Percentiles rank a stretch among this genome's conserved stretches.
phyloP scores from a whole-genome alignment of 768 basidiomycete species.

The Pleurotus ostreatus region DNA sequence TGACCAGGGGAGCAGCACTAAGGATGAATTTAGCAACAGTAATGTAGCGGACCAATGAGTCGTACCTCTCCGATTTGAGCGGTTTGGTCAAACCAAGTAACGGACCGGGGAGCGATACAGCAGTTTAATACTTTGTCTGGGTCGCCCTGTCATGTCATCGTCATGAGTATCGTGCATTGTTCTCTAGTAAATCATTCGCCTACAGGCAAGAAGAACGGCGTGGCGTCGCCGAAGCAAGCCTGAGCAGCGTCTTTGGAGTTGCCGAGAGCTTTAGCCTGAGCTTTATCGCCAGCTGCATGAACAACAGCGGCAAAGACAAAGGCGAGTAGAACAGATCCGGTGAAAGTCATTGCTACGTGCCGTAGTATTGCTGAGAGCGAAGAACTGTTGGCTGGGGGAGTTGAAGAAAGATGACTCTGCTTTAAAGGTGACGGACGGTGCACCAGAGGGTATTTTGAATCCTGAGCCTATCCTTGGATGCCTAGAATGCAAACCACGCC shows the following conservation, averaged over 20 bases:
- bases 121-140: background rate
- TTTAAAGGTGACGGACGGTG: too few relatives aligned
- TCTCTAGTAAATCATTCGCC: too few relatives aligned
- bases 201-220: conserved; percentile 1
- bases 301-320: conserved; percentile 1
- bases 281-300: background rate
- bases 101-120: background rate
- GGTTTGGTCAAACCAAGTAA: conserved; percentile 2
- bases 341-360: conserved; percentile 1
- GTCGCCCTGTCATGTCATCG: background rate
- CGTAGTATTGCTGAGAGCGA: background rate
- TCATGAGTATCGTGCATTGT: background rate
- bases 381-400: background rate
- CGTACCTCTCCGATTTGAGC: background rate
- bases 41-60: background rate
- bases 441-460: too few relatives aligned
- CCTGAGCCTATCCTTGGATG: too few relatives aligned
- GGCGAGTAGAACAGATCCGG: background rate
- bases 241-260: background rate
- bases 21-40: background rate
- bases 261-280: background rate
- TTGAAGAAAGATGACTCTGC: too few relatives aligned
- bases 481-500: too few relatives aligned
- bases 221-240: background rate
- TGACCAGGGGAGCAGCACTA: background rate